These are phyloP conservation scores for Trichoderma brevicompactum DNA, from an alignment of 2,329 filamentous ascomycete genomes.

Conservation along the genomic window DNA sequence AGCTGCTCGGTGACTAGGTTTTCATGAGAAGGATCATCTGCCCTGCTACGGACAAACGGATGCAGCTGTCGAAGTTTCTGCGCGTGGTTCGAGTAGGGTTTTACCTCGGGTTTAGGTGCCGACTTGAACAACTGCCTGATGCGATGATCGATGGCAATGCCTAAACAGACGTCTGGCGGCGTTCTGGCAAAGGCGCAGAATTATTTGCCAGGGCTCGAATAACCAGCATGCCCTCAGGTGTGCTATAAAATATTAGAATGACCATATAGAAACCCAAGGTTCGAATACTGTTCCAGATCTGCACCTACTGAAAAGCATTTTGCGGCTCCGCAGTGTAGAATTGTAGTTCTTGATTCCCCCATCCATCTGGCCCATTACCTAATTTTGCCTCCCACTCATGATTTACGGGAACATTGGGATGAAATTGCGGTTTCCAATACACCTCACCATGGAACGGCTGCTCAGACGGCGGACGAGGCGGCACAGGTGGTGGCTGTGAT, in stretches of 20 bases:
- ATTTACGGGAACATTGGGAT: conserved; percentile 50
- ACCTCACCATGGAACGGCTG: conserved; percentile 32
- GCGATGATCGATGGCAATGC: neutral
- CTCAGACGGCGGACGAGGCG: conserved; percentile 31
- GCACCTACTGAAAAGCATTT: conserved; percentile 56
- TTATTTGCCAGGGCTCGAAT: conserved; percentile 54
- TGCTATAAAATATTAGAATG: conserved; percentile 37
- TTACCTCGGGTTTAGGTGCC: neutral
- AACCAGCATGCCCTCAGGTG: conserved; percentile 55
- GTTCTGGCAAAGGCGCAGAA: conserved; percentile 41
- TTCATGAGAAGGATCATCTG: neutral
- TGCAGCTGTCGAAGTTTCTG: neutral
- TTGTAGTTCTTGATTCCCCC: conserved; percentile 65
- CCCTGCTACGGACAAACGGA: neutral
- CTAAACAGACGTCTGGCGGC: neutral
- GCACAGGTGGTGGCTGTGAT: conserved; percentile 28
- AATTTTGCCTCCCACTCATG: conserved; percentile 59
- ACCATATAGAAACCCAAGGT: neutral
- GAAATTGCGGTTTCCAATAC: conserved; percentile 60
- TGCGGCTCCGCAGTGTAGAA: conserved; percentile 55
- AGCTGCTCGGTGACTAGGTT: neutral
- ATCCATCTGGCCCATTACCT: conserved; percentile 60
- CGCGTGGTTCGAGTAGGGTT: neutral
- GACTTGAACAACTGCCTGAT: neutral
- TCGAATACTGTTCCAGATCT: neutral